phyloP scores from a whole-genome alignment of 805 yeast species.

The Starmerella etchellsii region DNA sequence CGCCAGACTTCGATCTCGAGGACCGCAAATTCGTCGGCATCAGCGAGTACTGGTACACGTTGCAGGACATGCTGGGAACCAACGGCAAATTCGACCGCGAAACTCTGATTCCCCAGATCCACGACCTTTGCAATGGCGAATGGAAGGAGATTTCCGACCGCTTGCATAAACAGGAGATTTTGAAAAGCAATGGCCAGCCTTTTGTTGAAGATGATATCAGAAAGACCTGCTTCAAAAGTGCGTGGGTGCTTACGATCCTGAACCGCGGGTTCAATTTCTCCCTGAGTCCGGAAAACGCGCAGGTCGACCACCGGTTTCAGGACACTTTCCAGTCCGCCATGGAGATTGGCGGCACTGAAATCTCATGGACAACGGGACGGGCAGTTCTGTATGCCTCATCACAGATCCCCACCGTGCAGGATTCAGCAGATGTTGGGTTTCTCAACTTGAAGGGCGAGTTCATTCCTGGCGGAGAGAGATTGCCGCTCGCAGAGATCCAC shows the following conservation, averaged over 20 bases:
- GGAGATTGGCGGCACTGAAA: conserved; percentile 66
- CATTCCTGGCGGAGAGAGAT: conserved; percentile 21
- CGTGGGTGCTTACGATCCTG: conserved; percentile 80
- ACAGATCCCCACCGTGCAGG: conserved; percentile 30
- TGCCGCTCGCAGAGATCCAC: background rate
- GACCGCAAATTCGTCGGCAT: conserved; percentile 81
- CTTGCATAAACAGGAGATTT: conserved; percentile 41
- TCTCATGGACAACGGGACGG: conserved; percentile 92
- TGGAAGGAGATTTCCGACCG: conserved; percentile 47
- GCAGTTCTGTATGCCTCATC: conserved; percentile 73
- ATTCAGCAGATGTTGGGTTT: conserved; percentile 18
- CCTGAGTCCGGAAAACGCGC: conserved; percentile 23
- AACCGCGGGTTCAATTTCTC: conserved; percentile 93
- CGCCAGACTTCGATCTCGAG: conserved; percentile 70
- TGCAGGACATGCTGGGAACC: conserved; percentile 76
- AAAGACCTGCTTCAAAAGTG: conserved; percentile 85
- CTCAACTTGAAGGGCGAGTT: conserved; percentile 12
- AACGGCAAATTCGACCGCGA: conserved; percentile 80
- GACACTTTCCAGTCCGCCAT: conserved; percentile 74
- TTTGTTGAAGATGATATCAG: conserved; percentile 38
- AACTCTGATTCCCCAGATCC: conserved; percentile 51
- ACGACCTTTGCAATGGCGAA: conserved; percentile 58
- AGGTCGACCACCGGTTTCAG: conserved; percentile 25
- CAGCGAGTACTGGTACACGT: conserved; percentile 95
- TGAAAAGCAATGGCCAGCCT: conserved; percentile 34